These are phyloP conservation scores for Delonix regia DNA, from an alignment of 306 rosid species.

Conservation along the genomic window DNA sequence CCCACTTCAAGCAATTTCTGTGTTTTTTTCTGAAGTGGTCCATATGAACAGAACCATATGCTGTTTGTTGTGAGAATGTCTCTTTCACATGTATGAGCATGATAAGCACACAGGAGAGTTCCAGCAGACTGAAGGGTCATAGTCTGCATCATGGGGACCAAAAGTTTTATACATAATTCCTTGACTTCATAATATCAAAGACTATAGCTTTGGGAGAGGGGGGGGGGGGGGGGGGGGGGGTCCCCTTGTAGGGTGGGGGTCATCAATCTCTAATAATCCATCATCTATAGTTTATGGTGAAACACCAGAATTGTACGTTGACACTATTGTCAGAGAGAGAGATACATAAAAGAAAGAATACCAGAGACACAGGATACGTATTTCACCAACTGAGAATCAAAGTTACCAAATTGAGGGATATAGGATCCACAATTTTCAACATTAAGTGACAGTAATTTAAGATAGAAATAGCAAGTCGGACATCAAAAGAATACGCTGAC, in stretches of 20 bases:
- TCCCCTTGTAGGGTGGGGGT: background rate
- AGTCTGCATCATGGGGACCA: constrained; percentile 27
- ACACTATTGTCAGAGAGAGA: background rate
- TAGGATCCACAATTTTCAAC: background rate
- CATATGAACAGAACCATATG: constrained; percentile 15
- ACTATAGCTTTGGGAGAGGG: too few relatives aligned
- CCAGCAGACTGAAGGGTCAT: constrained; percentile 24
- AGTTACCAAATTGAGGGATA: background rate
- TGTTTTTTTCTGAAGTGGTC: constrained; percentile 23
- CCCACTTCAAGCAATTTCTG: background rate
- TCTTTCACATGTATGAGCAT: constrained; percentile 22
- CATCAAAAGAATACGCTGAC: background rate
- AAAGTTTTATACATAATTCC: background rate
- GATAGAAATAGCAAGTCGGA: background rate
- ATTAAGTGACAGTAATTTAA: background rate
- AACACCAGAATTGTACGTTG: background rate
- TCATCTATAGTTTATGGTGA: background rate
- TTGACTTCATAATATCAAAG: background rate
- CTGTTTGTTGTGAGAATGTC: background rate
- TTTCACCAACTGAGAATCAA: too few relatives aligned
- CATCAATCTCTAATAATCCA: background rate
- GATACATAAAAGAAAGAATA: background rate
- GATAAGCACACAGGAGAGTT: constrained; percentile 1
- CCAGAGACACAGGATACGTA: background rate
- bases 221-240: background rate